Evolutionary conservation across 148 eudicot species (phyloP).

Genomic region (Spergularia marina): DNA sequence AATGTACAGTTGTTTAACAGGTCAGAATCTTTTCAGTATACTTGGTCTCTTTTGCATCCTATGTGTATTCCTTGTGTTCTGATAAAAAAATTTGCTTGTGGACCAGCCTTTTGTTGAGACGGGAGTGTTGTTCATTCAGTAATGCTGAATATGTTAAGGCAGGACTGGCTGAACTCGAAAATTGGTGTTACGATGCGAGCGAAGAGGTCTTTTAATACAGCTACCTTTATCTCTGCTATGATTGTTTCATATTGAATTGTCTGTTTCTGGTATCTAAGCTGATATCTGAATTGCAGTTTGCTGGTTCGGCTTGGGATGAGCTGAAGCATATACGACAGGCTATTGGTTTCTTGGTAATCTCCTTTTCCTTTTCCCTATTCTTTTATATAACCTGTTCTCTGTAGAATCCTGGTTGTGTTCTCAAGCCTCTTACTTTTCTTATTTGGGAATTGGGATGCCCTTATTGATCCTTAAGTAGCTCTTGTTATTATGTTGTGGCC

Average conservation of each 20-base stretch:
- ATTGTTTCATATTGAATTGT: background rate
- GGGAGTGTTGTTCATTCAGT: conserved; percentile 91
- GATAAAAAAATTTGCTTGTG: conserved; percentile 25
- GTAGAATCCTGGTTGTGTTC: background rate
- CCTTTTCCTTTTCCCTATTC: background rate
- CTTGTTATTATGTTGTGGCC: background rate
- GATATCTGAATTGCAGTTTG: conserved; percentile 46
- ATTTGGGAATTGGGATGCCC: background rate
- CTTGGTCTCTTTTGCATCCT: conserved; percentile 2
- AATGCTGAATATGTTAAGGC: conserved; percentile 78
- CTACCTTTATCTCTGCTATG: background rate
- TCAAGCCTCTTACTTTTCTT: no score
- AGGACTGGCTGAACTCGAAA: conserved; percentile 74
- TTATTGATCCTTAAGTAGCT: background rate
- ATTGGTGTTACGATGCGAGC: conserved; percentile 70
- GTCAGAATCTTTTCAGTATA: conserved; percentile 33
- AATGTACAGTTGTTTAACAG: conserved; percentile 94
- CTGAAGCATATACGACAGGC: conserved; percentile 90
- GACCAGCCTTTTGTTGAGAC: conserved; percentile 71
- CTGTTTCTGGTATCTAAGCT: conserved; percentile 23
- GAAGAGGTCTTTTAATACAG: conserved; percentile 54
- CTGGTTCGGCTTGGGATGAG: conserved; percentile 90
- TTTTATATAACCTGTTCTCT: background rate
- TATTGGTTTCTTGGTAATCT: conserved; percentile 78
- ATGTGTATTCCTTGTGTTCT: conserved; percentile 12